Evolutionary conservation across 2,329 filamentous ascomycete species (phyloP).

Genomic region (Colletotrichum simmondsii): DNA sequence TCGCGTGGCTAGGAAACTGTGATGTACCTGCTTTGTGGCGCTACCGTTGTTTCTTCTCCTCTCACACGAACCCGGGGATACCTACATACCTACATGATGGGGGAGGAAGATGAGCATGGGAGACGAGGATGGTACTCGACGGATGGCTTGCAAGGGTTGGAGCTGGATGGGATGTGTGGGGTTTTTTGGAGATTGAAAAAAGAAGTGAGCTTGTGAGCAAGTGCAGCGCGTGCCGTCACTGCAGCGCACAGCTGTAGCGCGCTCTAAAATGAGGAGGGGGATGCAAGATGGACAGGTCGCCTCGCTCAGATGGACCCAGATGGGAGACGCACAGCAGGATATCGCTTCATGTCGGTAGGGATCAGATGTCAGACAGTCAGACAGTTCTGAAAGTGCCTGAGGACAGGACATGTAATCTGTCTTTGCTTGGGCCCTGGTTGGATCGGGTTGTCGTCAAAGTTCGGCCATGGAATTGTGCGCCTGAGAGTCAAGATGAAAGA

Average conservation of each 20-base stretch:
- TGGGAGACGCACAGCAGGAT: slow-evolving; percentile 3
- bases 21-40: slow-evolving; percentile 33
- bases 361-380: neutral
- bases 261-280: slow-evolving; percentile 4
- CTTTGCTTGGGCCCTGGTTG: neutral
- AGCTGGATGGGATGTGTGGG: slow-evolving; percentile 22
- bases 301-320: slow-evolving; percentile 4
- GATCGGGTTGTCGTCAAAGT: neutral
- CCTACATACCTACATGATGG: neutral
- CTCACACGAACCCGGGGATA: slow-evolving; percentile 24
- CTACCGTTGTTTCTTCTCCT: slow-evolving; percentile 18
- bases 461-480: neutral
- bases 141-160: neutral
- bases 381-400: neutral
- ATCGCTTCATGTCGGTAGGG: neutral
- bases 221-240: slow-evolving; percentile 13
- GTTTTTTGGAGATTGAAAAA: slow-evolving; percentile 19
- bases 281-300: slow-evolving; percentile 30
- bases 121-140: neutral
- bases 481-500: neutral
- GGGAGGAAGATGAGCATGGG: neutral
- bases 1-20: slow-evolving; percentile 26
- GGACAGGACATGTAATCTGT: slow-evolving; percentile 2
- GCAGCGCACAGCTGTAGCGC: slow-evolving; percentile 9
- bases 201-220: slow-evolving; percentile 14